A percentile compares a stretch with the other conserved stretches of the same genome.
Evolutionary conservation across 768 basidiomycete genomes (phyloP).

Genomic region (Filobasidium floriforme): DNA sequence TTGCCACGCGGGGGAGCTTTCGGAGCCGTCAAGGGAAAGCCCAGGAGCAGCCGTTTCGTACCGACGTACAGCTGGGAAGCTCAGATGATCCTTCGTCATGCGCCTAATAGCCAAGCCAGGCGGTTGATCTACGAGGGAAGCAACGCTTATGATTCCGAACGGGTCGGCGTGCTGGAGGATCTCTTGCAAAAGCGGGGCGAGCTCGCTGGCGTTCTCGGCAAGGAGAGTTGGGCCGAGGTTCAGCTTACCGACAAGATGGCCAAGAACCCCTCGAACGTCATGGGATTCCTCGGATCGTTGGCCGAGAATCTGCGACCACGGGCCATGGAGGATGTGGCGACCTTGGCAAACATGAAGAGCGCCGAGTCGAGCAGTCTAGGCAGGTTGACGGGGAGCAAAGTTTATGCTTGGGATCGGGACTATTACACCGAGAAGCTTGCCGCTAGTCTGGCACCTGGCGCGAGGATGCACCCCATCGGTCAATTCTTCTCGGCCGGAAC

Average conservation of each 20-base stretch:
- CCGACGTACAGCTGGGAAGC: slow-evolving; percentile 84
- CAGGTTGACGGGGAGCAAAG: slow-evolving; percentile 46
- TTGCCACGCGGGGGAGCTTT: slow-evolving; percentile 25
- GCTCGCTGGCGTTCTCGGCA: slow-evolving; percentile 74
- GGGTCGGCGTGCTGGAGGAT: slow-evolving; percentile 67
- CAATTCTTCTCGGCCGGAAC: slow-evolving; percentile 68
- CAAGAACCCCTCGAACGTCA: slow-evolving; percentile 83
- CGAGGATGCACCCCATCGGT: slow-evolving; percentile 55
- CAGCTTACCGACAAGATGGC: slow-evolving; percentile 94
- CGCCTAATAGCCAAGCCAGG: slow-evolving; percentile 74
- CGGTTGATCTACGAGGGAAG: slow-evolving; percentile 72
- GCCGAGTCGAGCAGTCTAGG: slow-evolving; percentile 8
- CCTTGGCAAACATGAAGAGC: slow-evolving; percentile 56
- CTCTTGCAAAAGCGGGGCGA: slow-evolving; percentile 71
- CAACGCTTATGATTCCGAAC: slow-evolving; percentile 60
- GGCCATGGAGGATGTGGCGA: slow-evolving; percentile 64
- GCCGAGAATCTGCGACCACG: slow-evolving; percentile 71
- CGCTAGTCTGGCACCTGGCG: slow-evolving; percentile 45
- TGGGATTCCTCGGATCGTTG: slow-evolving; percentile 72
- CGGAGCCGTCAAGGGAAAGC: slow-evolving; percentile 2
- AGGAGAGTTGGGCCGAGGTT: slow-evolving; percentile 78
- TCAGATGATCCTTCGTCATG: slow-evolving; percentile 84
- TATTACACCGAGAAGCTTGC: slow-evolving; percentile 59
- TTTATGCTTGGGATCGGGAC: slow-evolving; percentile 96
- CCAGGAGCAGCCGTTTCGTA: slow-evolving; percentile 49